Conservation (phyloP, 2,329 filamentous ascomycete species). For the Xenoacremonium recifei region DNA sequence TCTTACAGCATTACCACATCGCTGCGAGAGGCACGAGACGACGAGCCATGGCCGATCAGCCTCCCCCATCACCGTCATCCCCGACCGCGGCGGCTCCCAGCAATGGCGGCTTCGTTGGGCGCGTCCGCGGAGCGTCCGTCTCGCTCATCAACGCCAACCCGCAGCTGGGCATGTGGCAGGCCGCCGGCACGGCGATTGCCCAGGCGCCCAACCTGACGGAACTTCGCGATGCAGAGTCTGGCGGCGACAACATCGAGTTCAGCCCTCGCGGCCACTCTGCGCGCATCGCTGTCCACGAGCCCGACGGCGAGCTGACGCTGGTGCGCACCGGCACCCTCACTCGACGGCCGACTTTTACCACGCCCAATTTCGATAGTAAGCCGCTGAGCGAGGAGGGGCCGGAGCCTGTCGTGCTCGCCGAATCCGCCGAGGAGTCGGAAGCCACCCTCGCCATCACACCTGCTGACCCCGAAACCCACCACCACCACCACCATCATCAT, state of each 20-base stretch:
- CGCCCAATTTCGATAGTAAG: slow-evolving; percentile 5
- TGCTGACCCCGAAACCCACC: not conserved
- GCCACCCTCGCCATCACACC: no score
- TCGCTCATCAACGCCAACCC: slow-evolving; percentile 26
- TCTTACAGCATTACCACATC: not conserved
- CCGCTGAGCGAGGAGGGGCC: no score
- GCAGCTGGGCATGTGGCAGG: slow-evolving; percentile 30
- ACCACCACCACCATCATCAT: slow-evolving; percentile 5
- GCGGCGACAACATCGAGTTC: slow-evolving; percentile 27
- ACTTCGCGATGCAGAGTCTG: slow-evolving; percentile 24
- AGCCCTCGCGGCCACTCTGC: slow-evolving; percentile 28
- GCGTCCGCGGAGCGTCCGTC: slow-evolving; percentile 25
- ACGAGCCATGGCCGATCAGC: slow-evolving; percentile 2
- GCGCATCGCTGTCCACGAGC: slow-evolving; percentile 21
- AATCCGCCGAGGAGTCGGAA: slow-evolving; percentile 2
- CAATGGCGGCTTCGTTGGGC: slow-evolving; percentile 17
- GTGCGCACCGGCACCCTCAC: slow-evolving; percentile 13
- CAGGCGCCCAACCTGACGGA: slow-evolving; percentile 28
- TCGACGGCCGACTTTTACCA: slow-evolving; percentile 5
- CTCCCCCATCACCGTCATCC: not conserved
- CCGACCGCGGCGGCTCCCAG: no score
- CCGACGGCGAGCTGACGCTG: slow-evolving; percentile 21
- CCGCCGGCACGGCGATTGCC: slow-evolving; percentile 29
- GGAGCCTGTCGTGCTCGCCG: slow-evolving; percentile 2
- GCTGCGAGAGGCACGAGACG: not conserved